Evolutionary conservation across 2,329 filamentous ascomycete genomes (phyloP).

Genomic region (Diplodia scrobiculata): DNA sequence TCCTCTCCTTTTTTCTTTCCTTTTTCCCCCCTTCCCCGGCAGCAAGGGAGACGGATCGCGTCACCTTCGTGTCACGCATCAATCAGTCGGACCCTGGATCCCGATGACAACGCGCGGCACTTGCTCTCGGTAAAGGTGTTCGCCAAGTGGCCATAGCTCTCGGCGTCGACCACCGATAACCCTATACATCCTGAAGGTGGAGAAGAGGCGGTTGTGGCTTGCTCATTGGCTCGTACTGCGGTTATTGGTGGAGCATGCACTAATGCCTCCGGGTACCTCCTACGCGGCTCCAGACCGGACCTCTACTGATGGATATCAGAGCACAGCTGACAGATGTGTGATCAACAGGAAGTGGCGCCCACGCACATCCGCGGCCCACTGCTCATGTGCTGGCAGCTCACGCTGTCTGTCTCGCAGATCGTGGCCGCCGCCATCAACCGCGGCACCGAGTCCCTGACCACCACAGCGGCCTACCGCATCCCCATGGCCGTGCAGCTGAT

Average conservation of each 20-base stretch:
- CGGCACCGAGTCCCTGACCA: constrained; percentile 35
- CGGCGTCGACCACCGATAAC: background rate
- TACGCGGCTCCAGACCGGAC: background rate
- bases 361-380: constrained; percentile 41
- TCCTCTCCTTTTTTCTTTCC: background rate
- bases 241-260: background rate
- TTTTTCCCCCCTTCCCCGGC: no score
- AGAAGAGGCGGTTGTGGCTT: background rate
- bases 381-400: constrained; percentile 49
- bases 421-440: constrained; percentile 43
- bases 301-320: background rate
- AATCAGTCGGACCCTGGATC: background rate
- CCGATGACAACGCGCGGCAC: background rate
- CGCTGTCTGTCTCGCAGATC: constrained; percentile 45
- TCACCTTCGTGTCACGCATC: background rate
- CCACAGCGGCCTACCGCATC: constrained; percentile 34
- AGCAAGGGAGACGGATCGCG: no score
- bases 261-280: background rate
- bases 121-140: background rate
- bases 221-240: background rate
- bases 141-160: constrained; percentile 21
- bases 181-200: background rate
- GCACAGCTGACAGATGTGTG: background rate
- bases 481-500: constrained; percentile 36
- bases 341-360: constrained; percentile 38